Conservation (phyloP, 257 asterid genomes). For the Solanum chiquidenum region DNA sequence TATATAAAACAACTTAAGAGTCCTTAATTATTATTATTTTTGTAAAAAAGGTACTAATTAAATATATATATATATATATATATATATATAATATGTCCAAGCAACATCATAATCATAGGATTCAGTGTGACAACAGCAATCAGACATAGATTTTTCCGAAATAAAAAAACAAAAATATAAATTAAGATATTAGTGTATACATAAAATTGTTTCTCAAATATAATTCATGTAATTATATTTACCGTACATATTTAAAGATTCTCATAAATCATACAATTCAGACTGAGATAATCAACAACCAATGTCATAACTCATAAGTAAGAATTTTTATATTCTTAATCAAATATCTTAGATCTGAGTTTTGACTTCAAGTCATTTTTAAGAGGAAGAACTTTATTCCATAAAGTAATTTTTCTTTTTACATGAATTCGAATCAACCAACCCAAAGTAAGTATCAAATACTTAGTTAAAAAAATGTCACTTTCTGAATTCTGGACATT, state of each 20-base stretch:
- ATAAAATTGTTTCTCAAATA: neutral
- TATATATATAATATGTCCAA: neutral
- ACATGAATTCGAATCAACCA: neutral
- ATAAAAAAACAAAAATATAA: neutral
- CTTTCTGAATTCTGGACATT: neutral
- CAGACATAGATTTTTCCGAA: neutral
- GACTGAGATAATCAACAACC: neutral
- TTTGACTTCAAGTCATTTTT: neutral
- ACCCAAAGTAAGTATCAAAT: neutral
- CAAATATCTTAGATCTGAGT: too few species aligned
- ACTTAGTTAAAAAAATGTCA: neutral
- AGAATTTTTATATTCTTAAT: neutral
- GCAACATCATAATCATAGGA: neutral
- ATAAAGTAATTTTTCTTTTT: neutral
- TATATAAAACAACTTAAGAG: neutral
- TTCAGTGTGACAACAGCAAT: neutral
- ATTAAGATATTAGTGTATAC: neutral
- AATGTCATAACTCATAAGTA: neutral
- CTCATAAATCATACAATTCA: neutral
- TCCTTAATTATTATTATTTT: neutral
- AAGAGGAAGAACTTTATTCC: neutral
- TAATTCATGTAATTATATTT: neutral
- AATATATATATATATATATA: neutral
- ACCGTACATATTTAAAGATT: neutral
- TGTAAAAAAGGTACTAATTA: neutral